A percentile compares a stretch with the other conserved stretches of the same genome.
Conservation (phyloP, 768 basidiomycete species). For the Pulveroboletus sp. region DNA sequence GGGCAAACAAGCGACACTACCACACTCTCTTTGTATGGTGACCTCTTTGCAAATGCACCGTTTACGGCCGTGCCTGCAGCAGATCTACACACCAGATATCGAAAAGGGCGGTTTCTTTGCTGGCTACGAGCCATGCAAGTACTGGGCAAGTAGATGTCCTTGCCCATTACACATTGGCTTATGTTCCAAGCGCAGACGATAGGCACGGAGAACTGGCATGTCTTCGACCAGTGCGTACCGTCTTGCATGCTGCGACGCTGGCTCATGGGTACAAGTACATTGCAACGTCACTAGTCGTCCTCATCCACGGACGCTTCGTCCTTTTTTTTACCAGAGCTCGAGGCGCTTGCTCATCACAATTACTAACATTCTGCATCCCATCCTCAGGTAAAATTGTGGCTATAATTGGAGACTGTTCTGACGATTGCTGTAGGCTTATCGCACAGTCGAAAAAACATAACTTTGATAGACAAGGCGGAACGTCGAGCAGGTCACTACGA, state of each 20-base stretch:
- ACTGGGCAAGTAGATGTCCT: constrained; percentile 38
- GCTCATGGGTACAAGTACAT: constrained; percentile 39
- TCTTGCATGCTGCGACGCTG: not conserved
- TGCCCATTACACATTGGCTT: not conserved
- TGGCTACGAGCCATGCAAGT: constrained; percentile 48
- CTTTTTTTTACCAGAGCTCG: constrained; percentile 52
- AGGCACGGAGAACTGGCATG: constrained; percentile 42
- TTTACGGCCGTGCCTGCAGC: constrained; percentile 38
- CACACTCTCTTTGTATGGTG: too few species aligned
- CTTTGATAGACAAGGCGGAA: constrained; percentile 38
- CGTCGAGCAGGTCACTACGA: constrained; percentile 50
- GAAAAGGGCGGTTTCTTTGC: constrained; percentile 44
- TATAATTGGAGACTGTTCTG: not conserved
- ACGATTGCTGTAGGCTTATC: constrained; percentile 36
- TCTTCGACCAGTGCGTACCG: constrained; percentile 48
- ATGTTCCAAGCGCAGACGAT: constrained; percentile 42
- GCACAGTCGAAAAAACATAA: constrained; percentile 48
- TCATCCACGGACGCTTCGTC: constrained; percentile 48
- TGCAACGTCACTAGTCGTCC: constrained; percentile 41
- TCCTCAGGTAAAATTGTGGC: constrained; percentile 38
- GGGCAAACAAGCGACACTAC: too few species aligned
- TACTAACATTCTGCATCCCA: constrained; percentile 49
- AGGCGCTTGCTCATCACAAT: constrained; percentile 47
- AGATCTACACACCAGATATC: constrained; percentile 34
- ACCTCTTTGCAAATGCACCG: constrained; percentile 44